Conservation (phyloP, 805 yeast genomes). For the Kodamaea restingae region DNA sequence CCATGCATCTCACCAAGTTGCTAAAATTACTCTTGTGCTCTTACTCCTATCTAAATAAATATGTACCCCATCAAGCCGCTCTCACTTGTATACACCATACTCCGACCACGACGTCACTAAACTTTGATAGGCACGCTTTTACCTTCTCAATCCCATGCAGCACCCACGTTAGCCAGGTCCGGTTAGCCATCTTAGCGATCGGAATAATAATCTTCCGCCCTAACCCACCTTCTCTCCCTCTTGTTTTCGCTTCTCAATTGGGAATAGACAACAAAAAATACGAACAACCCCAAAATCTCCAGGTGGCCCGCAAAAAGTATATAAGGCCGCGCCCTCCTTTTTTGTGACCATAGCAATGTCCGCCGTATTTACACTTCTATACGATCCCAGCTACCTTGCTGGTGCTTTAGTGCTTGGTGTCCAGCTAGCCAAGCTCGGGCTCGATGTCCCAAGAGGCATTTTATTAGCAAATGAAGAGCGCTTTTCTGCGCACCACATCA, state of each 20-base stretch:
- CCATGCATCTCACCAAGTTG: no score
- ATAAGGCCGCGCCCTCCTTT: background rate
- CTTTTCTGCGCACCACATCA: constrained; percentile 25
- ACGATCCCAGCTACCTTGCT: constrained; percentile 49
- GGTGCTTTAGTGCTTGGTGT: constrained; percentile 53
- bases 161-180: no score
- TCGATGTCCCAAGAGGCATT: constrained; percentile 19
- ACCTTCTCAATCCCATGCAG: no score
- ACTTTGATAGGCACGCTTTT: no score
- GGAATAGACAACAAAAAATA: constrained; percentile 3
- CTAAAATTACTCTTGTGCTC: no score
- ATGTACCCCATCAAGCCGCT: no score
- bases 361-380: constrained; percentile 48
- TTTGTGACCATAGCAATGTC: constrained; percentile 4
- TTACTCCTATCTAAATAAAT: no score
- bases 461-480: constrained; percentile 26
- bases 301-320: background rate
- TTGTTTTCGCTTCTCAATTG: background rate
- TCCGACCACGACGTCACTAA: no score
- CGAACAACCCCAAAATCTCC: constrained; percentile 1
- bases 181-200: no score
- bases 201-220: no score
- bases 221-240: no score
- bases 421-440: constrained; percentile 16
- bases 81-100: no score